Conservation (phyloP, 305 asterid genomes). For the Fraxinus floribunda region DNA sequence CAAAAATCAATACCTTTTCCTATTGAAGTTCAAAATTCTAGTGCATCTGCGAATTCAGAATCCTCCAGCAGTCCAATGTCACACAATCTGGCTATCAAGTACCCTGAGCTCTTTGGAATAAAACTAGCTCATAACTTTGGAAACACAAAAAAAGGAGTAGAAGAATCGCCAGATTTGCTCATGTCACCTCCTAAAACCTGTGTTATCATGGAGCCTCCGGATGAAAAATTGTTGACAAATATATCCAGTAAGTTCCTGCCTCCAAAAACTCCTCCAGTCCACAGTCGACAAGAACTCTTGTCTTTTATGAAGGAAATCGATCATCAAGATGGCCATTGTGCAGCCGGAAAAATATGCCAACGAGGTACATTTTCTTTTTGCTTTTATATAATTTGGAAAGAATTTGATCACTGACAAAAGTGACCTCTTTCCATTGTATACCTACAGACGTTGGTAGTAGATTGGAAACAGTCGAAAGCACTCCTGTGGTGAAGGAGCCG, state of each 20-base stretch:
- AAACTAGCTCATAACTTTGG: constrained; percentile 32
- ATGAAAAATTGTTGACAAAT: constrained; percentile 32
- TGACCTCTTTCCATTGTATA: constrained; percentile 2
- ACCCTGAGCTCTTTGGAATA: constrained; percentile 67
- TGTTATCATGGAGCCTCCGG: constrained; percentile 65
- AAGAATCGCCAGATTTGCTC: constrained; percentile 66
- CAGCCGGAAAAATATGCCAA: constrained; percentile 23
- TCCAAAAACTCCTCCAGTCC: constrained; percentile 18
- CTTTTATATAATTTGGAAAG: not conserved
- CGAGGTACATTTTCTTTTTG: constrained; percentile 30
- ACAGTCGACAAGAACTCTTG: constrained; percentile 16
- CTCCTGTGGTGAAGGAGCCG: constrained; percentile 62
- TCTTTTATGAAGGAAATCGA: constrained; percentile 13
- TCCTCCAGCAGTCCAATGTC: constrained; percentile 44
- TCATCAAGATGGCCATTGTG: constrained; percentile 23
- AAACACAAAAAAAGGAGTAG: constrained; percentile 39
- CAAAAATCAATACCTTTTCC: constrained; percentile 66
- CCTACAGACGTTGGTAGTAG: constrained; percentile 35
- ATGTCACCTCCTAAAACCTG: constrained; percentile 95
- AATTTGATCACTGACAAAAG: not conserved
- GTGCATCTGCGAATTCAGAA: constrained; percentile 54
- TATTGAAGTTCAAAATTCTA: constrained; percentile 27
- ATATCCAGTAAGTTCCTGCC: constrained; percentile 24
- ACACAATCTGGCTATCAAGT: constrained; percentile 42
- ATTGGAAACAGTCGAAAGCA: constrained; percentile 43